phyloP scores from a whole-genome alignment of 345 rosid species.

The Euphorbia pulcherrima region DNA sequence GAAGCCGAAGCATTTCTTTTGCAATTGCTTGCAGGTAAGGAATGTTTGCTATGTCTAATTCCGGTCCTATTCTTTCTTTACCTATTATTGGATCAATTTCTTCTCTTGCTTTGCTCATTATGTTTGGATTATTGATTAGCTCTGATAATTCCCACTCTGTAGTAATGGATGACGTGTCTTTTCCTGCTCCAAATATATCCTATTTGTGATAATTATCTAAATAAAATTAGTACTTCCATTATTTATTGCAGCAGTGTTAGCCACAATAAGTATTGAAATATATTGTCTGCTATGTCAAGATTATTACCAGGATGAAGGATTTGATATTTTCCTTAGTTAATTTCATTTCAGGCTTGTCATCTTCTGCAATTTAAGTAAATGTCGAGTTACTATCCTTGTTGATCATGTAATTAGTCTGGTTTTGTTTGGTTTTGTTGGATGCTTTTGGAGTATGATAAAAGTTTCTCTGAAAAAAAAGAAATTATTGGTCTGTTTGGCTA shows the following conservation, averaged over 20 bases:
- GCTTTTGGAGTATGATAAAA: no score
- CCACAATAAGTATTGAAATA: background rate
- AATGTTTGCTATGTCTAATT: slow-evolving; percentile 52
- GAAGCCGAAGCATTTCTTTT: slow-evolving; percentile 69
- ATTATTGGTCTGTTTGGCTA: no score
- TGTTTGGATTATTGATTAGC: slow-evolving; percentile 51
- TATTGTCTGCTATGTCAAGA: background rate
- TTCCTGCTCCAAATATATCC: slow-evolving; percentile 66
- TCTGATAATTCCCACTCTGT: slow-evolving; percentile 68
- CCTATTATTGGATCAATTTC: slow-evolving; percentile 49
- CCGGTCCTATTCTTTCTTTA: slow-evolving; percentile 43
- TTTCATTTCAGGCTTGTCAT: slow-evolving; percentile 40
- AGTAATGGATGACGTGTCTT: slow-evolving; percentile 52
- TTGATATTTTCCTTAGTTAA: slow-evolving; percentile 49
- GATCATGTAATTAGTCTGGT: no score
- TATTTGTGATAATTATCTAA: slow-evolving; percentile 20
- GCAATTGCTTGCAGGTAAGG: slow-evolving; percentile 59
- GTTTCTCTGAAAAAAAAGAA: no score
- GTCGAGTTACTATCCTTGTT: no score
- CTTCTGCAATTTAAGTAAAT: slow-evolving; percentile 40
- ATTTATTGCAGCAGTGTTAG: no score
- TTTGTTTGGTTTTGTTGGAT: no score
- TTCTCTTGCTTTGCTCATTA: slow-evolving; percentile 43
- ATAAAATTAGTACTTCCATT: background rate
- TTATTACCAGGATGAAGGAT: slow-evolving; percentile 49